These are phyloP conservation scores for Talinum fruticosum DNA, from an alignment of 148 eudicot species.

Conservation along the genomic window DNA sequence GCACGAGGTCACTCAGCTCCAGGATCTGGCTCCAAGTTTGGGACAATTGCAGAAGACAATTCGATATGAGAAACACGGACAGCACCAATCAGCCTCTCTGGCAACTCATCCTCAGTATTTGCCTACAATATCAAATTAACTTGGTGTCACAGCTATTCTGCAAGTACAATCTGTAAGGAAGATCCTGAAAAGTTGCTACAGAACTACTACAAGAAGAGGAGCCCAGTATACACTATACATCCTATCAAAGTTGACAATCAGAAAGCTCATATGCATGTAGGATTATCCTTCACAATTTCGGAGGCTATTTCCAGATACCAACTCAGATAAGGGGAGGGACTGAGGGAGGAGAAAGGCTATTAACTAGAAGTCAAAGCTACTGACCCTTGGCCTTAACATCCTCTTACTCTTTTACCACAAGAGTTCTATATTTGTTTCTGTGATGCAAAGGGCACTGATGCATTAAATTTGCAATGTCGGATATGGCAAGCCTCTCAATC, in stretches of 20 bases:
- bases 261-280: neutral
- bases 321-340: too few relatives aligned
- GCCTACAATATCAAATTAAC: conserved; percentile 42
- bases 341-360: neutral
- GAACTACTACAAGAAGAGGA: too few relatives aligned
- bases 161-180: neutral
- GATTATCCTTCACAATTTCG: neutral
- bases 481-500: neutral
- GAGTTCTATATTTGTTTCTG: neutral
- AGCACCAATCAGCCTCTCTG: conserved; percentile 88
- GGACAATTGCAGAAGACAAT: conserved; percentile 79
- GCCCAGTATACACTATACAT: neutral
- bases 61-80: conserved; percentile 86
- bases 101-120: conserved; percentile 74
- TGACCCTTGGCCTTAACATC: neutral
- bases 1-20: conserved; percentile 25
- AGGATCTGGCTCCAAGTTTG: conserved; percentile 62
- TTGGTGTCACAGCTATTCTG: neutral
- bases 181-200: neutral
- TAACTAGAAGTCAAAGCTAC: neutral
- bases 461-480: neutral
- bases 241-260: neutral
- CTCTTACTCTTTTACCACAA: neutral
- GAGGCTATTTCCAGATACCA: too few relatives aligned
- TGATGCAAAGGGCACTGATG: neutral